Evolutionary conservation across 1,284 basidiomycete genomes (phyloP).

Genomic region (Cutaneotrichosporon mucoides): DNA sequence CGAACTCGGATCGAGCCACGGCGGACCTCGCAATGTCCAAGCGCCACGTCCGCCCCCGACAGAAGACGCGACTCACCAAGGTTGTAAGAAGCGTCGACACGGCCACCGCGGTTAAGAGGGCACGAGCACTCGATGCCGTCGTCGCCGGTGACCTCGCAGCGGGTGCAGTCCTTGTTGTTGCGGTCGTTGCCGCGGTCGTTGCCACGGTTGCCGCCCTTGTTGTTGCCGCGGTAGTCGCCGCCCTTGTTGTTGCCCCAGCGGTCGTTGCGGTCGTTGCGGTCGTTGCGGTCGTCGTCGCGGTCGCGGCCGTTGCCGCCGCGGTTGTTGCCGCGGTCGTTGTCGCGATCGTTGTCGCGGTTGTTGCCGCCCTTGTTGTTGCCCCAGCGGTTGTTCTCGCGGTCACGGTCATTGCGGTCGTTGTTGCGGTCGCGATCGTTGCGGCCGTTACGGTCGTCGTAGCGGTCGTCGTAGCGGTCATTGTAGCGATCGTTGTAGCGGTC

Average conservation of each 20-base stretch:
- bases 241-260: no score
- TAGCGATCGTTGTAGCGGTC: no score
- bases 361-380: not conserved
- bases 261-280: not conserved
- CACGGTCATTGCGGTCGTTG: no score
- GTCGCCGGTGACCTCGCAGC: not conserved
- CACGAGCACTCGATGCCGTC: slow-evolving; percentile 2
- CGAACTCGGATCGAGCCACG: no score
- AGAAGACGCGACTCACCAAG: not conserved
- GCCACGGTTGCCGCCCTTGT: no score
- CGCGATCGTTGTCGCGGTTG: not conserved
- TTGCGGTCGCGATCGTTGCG: no score
- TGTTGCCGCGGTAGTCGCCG: no score
- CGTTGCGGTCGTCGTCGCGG: no score
- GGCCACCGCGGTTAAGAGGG: not conserved
- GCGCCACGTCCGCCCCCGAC: not conserved
- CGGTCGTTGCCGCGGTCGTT: no score
- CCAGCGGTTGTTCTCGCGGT: not conserved
- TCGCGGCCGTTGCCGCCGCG: no score
- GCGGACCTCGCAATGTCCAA: not conserved
- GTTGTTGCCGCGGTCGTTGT: not conserved
- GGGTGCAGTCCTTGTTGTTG: not conserved
- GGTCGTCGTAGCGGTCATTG: not conserved
- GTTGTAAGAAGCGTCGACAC: not conserved
- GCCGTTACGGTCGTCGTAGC: not conserved